Evolutionary conservation across 2,329 filamentous ascomycete species (phyloP).

Genomic region (Stagonosporopsis chrysanthemi): DNA sequence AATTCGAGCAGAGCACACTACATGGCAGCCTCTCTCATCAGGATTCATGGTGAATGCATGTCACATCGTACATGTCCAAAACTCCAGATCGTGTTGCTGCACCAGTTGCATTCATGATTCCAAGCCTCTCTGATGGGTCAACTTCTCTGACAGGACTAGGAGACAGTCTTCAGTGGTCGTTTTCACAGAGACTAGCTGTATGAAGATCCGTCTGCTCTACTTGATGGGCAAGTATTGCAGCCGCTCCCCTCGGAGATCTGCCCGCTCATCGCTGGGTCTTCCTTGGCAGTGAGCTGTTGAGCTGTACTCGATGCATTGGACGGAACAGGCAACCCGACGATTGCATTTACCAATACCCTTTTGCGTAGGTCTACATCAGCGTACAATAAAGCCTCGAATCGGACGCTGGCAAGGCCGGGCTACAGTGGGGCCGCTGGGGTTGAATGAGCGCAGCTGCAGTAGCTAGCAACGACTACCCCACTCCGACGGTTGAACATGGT

Average conservation of each 20-base stretch:
- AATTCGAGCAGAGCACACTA: no score
- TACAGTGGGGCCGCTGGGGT: conserved; percentile 3
- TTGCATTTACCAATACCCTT: neutral
- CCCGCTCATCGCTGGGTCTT: neutral
- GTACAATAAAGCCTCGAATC: conserved; percentile 11
- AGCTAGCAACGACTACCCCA: conserved; percentile 34
- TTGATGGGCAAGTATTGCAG: neutral
- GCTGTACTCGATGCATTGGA: conserved; percentile 1
- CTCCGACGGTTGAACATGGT: conserved; percentile 36
- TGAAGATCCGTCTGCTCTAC: neutral
- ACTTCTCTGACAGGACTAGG: no score
- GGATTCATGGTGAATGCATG: no score
- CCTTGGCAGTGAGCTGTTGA: neutral
- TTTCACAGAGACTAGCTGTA: neutral
- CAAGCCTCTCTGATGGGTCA: no score
- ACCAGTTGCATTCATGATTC: no score
- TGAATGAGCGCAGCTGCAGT: conserved; percentile 18
- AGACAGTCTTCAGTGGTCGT: neutral
- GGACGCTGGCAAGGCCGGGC: neutral
- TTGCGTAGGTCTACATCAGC: conserved; percentile 6
- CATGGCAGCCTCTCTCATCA: no score
- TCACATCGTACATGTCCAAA: no score
- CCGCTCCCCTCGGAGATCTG: neutral
- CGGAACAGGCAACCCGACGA: neutral
- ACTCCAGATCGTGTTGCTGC: no score